phyloP scores from a whole-genome alignment of 139 green algal genomes.

The Asterochloris erici region DNA sequence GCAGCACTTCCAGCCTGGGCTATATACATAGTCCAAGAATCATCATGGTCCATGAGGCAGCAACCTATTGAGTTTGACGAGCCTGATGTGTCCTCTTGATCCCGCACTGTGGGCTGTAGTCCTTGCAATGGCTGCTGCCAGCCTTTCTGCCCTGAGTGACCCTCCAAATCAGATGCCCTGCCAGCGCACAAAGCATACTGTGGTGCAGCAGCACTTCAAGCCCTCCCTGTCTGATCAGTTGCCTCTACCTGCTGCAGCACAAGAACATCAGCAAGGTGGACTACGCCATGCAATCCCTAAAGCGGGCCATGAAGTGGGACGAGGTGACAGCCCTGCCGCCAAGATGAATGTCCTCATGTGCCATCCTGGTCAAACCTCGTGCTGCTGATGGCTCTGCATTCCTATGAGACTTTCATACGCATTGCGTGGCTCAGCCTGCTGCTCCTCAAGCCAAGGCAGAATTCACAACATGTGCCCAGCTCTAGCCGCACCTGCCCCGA shows the following conservation, averaged over 20 bases:
- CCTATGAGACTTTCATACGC: background rate
- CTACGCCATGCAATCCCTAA: constrained; percentile 89
- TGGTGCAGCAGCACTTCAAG: too few species aligned
- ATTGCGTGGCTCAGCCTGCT: background rate
- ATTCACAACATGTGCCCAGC: background rate
- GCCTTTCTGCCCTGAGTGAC: too few species aligned
- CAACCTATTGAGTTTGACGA: too few species aligned
- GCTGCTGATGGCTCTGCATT: too few species aligned
- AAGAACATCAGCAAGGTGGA: constrained; percentile 73
- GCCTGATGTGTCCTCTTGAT: too few species aligned
- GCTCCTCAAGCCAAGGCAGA: background rate
- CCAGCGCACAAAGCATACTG: too few species aligned
- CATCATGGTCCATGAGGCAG: too few species aligned
- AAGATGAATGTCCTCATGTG: too few species aligned
- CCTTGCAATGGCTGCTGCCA: too few species aligned
- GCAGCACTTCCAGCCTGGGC: background rate
- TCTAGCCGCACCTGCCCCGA: background rate
- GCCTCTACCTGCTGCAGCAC: constrained; percentile 1
- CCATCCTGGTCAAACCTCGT: too few species aligned
- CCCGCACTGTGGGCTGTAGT: too few species aligned
- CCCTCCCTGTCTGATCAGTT: background rate
- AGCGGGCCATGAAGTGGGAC: constrained; percentile 90
- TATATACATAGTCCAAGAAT: background rate
- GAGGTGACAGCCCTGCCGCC: constrained; percentile 44
- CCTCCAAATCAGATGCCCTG: too few species aligned